Evolutionary conservation across 1,284 basidiomycete species (phyloP).

Genomic region (Ceratobasidium sp.): DNA sequence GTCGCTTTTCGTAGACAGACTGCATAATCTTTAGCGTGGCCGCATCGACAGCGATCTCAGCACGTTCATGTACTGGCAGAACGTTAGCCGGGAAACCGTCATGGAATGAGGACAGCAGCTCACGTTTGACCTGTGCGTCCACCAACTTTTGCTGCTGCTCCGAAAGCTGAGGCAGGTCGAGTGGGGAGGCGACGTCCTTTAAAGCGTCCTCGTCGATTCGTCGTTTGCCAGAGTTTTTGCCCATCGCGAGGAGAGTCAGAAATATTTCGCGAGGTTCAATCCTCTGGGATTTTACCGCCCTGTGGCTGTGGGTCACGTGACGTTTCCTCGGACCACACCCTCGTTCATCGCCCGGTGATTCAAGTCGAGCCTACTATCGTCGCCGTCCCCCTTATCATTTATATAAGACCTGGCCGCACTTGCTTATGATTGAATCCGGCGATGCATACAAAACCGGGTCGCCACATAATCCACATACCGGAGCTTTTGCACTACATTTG

Average conservation of each 20-base stretch:
- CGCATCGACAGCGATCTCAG: conserved; percentile 36
- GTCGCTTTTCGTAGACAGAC: conserved; percentile 29
- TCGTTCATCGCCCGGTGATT: too few species aligned
- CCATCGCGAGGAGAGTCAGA: conserved; percentile 15
- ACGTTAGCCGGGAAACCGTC: not conserved
- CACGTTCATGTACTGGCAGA: conserved; percentile 21
- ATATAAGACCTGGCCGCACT: too few species aligned
- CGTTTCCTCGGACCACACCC: not conserved
- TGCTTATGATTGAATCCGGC: not conserved
- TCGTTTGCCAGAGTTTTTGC: conserved; percentile 22
- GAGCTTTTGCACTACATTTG: conserved; percentile 3
- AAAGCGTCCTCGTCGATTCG: conserved; percentile 3
- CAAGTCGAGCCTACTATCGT: too few species aligned
- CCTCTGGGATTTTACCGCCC: conserved; percentile 9
- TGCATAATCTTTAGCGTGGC: conserved; percentile 33
- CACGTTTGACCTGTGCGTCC: conserved; percentile 27
- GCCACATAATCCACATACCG: not conserved
- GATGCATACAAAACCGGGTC: not conserved
- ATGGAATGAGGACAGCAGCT: not conserved
- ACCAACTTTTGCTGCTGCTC: conserved; percentile 34
- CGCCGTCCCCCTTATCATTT: not conserved
- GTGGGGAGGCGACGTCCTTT: conserved; percentile 7
- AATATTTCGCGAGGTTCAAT: conserved; percentile 3
- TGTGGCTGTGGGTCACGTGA: conserved; percentile 22
- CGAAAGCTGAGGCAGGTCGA: conserved; percentile 19